Evolutionary conservation across 2,329 filamentous ascomycete genomes (phyloP), one percentile per base, ranked within the genome.

Genomic region (Fusarium musae): DNA sequence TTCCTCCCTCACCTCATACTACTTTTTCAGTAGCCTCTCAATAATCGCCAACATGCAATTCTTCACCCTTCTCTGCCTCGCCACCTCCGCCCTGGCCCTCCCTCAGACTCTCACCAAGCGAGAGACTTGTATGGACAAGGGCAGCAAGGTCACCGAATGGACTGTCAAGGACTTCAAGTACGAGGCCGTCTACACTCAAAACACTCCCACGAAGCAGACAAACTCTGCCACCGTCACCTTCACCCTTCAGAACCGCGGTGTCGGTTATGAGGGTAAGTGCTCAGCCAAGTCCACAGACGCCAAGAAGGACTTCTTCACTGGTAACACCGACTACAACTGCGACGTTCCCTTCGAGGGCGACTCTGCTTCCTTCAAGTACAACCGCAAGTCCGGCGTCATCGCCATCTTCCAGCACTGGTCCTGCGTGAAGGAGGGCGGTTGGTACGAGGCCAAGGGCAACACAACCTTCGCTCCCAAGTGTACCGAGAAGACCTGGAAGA

Each of bases 271-370:
- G 34, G 79, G 81, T 63, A 72, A 64, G 57, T 89, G 87, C 83
- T 73, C 63, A 30, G 85, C 80, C 58, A 52, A 74, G 40, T 87
- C 84, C 75, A 79, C 74, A 66, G 80, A 82, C 77, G 80, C 85
- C 23, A 74, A 69, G 36, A 83, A 86, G 34, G 83, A 85, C 70
- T 88, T 86, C 77, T 88, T 88, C 80, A 85, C 86, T 77, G 87
- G 86, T 69, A 83, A 76, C 50, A 52, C 83, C 47, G 63, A 76
- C 44, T 88, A 87, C 81, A 74, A 78, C 23, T 89, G 87, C 81
- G 77, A 78, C 12, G 74, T 78, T 9, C 80, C 82, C 32, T 76
- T 64, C 28, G 40, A 56, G 15, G 72, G 73, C 23, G 69, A 77
- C 59, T 78, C 81, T 37, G 76, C 78, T 50, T 83, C 82, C 6